Evolutionary conservation across 257 asterid species (phyloP).

Genomic region (Plantago ovata): DNA sequence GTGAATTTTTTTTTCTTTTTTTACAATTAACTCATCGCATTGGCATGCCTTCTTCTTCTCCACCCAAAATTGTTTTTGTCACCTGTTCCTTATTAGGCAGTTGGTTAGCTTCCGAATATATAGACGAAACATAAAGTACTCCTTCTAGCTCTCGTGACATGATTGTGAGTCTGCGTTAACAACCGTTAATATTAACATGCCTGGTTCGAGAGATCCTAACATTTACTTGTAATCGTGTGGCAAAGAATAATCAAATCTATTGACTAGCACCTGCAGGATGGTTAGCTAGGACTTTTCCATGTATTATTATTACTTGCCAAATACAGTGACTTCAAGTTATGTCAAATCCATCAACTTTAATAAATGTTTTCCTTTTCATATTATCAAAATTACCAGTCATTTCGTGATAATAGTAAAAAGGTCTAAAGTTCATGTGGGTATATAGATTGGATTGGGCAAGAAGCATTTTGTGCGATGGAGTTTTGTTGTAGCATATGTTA

Average conservation of each 20-base stretch:
- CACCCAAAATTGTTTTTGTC: too few relatives aligned
- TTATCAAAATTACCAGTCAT: background rate
- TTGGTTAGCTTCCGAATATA: too few relatives aligned
- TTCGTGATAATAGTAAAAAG: background rate
- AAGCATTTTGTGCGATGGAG: constrained; percentile 13
- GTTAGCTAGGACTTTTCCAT: background rate
- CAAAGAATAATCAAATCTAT: background rate
- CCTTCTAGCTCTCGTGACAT: too few relatives aligned
- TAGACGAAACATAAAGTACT: too few relatives aligned
- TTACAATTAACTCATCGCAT: too few relatives aligned
- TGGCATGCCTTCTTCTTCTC: too few relatives aligned
- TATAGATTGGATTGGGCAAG: constrained; percentile 7
- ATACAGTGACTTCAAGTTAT: constrained; percentile 6
- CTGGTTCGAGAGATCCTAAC: too few relatives aligned
- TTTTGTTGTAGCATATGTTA: background rate
- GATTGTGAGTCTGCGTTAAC: too few relatives aligned
- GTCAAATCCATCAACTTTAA: constrained; percentile 14
- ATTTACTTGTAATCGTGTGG: background rate
- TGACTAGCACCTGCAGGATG: background rate
- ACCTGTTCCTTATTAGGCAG: too few relatives aligned
- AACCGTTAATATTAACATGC: too few relatives aligned
- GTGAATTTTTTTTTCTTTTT: too few relatives aligned
- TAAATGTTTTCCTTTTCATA: background rate
- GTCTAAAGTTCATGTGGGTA: background rate
- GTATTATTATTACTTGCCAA: constrained; percentile 5